A percentile compares a stretch with the other conserved stretches of the same genome.
Evolutionary conservation across 441 rosid species (phyloP).

Genomic region (Francoa sonchifolia): DNA sequence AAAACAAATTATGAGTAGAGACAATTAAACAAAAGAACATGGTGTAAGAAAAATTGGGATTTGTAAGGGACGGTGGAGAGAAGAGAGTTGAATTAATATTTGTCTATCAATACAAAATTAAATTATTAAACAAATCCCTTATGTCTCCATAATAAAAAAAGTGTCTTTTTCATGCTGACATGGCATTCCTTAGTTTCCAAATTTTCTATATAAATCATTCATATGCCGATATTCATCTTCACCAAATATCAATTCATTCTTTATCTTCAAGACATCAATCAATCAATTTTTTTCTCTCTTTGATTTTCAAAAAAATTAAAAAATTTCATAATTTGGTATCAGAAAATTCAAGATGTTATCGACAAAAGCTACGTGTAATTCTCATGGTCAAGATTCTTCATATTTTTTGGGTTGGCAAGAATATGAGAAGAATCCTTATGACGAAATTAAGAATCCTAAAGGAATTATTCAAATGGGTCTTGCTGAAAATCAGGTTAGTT

Average conservation of each 20-base stretch:
- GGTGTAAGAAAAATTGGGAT: too few relatives aligned
- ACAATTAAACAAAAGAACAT: too few relatives aligned
- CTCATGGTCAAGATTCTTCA: conserved; percentile 89
- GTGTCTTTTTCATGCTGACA: too few relatives aligned
- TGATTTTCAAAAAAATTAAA: neutral
- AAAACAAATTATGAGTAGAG: too few relatives aligned
- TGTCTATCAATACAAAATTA: too few relatives aligned
- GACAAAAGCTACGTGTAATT: conserved; percentile 57
- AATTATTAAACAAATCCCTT: too few relatives aligned
- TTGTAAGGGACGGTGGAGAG: too few relatives aligned
- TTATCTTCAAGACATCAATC: neutral
- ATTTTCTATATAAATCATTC: too few relatives aligned
- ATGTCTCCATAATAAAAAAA: too few relatives aligned
- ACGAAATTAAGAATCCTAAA: conserved; percentile 47
- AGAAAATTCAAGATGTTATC: conserved; percentile 33
- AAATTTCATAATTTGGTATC: too few relatives aligned
- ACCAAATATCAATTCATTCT: neutral
- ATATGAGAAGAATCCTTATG: conserved; percentile 81
- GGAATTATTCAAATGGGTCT: conserved; percentile 97
- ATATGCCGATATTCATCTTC: neutral
- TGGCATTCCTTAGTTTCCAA: too few relatives aligned
- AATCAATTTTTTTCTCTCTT: conserved; percentile 6
- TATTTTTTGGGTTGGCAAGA: conserved; percentile 91
- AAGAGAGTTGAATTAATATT: too few relatives aligned
- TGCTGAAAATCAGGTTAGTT: conserved; percentile 71